phyloP scores from a whole-genome alignment of 2,329 filamentous ascomycete genomes.

The Cephalotrichum gorgonifer region DNA sequence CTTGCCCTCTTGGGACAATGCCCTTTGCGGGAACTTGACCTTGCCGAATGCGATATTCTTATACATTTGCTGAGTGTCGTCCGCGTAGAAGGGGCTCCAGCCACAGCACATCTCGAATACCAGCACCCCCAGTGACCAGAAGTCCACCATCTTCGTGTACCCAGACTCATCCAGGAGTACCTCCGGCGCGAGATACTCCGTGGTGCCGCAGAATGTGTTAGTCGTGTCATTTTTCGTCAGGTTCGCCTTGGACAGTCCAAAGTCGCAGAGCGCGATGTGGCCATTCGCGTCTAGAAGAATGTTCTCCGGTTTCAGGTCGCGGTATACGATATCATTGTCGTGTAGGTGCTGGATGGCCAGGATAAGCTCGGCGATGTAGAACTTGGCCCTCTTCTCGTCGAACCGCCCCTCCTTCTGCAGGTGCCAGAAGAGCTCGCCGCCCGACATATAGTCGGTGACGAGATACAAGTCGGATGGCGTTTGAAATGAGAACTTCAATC shows the following conservation, averaged over 20 bases:
- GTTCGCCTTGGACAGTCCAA: conserved; percentile 95
- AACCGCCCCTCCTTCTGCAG: conserved; percentile 95
- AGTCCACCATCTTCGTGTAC: conserved; percentile 99
- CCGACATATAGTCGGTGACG: conserved; percentile 99
- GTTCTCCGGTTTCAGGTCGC: conserved; percentile 95
- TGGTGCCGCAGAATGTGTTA: conserved; percentile 97
- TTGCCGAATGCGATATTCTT: conserved; percentile 99
- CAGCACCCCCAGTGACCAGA: conserved; percentile 94
- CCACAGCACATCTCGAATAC: conserved; percentile 99
- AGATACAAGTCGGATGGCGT: conserved; percentile 93
- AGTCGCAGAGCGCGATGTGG: conserved; percentile 95
- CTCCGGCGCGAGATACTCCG: conserved; percentile 92
- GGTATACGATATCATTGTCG: conserved; percentile 94
- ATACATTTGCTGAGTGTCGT: conserved; percentile 99
- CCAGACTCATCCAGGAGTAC: conserved; percentile 92
- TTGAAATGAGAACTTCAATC: conserved; percentile 97
- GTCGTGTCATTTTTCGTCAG: conserved; percentile 95
- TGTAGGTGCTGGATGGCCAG: conserved; percentile 91
- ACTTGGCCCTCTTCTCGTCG: conserved; percentile 88
- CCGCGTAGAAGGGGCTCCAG: conserved; percentile 97
- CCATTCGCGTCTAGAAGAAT: conserved; percentile 94
- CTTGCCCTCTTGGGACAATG: conserved; percentile 83
- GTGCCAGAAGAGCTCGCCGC: conserved; percentile 97
- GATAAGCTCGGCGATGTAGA: conserved; percentile 97
- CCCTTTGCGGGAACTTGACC: conserved; percentile 90